Evolutionary conservation across 2,329 filamentous ascomycete genomes (phyloP), one percentile per base, ranked within the genome.

Genomic region (Claviceps purpurea): DNA sequence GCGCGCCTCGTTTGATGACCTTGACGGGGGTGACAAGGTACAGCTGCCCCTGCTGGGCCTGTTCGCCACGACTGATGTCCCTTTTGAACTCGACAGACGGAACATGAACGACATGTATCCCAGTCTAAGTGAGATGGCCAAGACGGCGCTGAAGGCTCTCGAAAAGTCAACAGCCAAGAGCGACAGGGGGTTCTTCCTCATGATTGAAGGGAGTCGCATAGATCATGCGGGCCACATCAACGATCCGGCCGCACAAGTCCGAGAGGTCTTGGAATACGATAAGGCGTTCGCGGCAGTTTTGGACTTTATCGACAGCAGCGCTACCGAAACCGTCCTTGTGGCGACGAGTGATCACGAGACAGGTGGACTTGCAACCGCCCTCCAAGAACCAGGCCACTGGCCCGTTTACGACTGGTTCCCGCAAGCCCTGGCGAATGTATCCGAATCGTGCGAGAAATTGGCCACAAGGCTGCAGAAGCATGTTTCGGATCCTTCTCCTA

Each of bases 171-270:
- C 93, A 0, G 75, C 79, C 62, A 75, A 90, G 62, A 89, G 80
- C 56, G 89, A 97, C 43, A 82, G 94, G 68, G 93, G 93, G 4
- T 98, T 97, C 74, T 98, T 98, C 70, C 74, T 98, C 60, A 95
- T 98, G 91, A 94, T 98, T 55, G 93, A 98, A 68, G 93, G 90
- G 4, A 95, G 88, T 61, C 79, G 93, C 43, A 97, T 98, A 61
- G 93, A 98, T 62, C 93, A 98, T 65, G 91, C 93, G 4, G 93
- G 89, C 6, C 87, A 93, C 64, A 79, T 78, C 56, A 93, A 93
- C 60, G 87, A 93, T 60, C 87, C 87, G 0, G 87, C 85, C 10
- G 85, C 87, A 1, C 87, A 93, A 62, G 87, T 91, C 11, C 84
- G 87, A 59, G 93, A 98, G 68, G 91, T 98, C 0, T 74, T 97